These are phyloP conservation scores for Allium sativum DNA, from an alignment of 106 monocot genomes.

Conservation along the genomic window DNA sequence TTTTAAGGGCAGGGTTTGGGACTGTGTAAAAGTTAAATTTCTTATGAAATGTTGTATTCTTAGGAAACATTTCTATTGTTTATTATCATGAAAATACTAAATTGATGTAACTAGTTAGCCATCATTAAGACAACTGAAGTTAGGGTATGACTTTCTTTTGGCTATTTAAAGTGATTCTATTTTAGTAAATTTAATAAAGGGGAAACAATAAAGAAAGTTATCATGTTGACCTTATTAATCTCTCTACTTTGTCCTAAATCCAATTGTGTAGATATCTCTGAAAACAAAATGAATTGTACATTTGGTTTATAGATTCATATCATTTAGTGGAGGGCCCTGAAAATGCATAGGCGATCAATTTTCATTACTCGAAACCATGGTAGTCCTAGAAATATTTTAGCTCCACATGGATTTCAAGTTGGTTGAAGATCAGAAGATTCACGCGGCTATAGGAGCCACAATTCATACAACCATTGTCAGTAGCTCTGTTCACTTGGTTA, in stretches of 20 bases:
- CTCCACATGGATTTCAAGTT: conserved; percentile 64
- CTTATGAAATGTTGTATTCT: no score
- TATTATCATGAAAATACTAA: no score
- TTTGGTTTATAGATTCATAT: conserved; percentile 54
- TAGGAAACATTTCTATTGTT: no score
- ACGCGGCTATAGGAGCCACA: conserved; percentile 94
- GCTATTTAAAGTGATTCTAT: no score
- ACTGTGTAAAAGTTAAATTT: no score
- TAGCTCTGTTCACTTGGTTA: background rate
- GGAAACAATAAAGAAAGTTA: no score
- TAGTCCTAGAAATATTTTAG: conserved; percentile 67
- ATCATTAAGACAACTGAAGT: no score
- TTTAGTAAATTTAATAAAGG: no score
- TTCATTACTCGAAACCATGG: conserved; percentile 83
- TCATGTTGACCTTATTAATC: background rate
- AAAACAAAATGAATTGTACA: background rate
- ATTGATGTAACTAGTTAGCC: no score
- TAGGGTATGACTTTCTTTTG: no score
- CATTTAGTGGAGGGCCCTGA: conserved; percentile 93
- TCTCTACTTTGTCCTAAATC: background rate
- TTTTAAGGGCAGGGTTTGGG: no score
- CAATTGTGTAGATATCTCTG: background rate
- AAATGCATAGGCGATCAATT: conserved; percentile 99
- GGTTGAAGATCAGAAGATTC: conserved; percentile 85
- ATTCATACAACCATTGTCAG: conserved; percentile 94